Percentiles rank a stretch among this genome's conserved stretches.
phyloP scores from a whole-genome alignment of 225 moss, liverwort and hornwort species.

The Anthoceros angustus region DNA sequence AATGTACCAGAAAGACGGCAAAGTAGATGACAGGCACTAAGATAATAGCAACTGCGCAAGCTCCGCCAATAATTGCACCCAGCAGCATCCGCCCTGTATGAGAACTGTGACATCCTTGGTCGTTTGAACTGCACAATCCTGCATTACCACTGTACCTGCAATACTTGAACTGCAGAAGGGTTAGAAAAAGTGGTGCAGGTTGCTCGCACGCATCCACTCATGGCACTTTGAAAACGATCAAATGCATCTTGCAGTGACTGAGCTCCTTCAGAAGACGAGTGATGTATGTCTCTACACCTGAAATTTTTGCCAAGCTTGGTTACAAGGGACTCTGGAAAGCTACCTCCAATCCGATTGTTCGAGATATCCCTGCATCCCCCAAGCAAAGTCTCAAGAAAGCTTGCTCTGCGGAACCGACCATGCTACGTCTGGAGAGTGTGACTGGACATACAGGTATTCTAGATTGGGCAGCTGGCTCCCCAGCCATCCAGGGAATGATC shows the following conservation, averaged over 20 bases:
- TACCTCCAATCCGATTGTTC: constrained; percentile 1
- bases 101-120: neutral
- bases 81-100: neutral
- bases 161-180: neutral
- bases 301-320: neutral
- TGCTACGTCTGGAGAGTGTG: neutral
- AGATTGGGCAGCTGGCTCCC: neutral
- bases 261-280: neutral
- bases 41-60: neutral
- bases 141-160: neutral
- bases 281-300: neutral
- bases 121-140: neutral
- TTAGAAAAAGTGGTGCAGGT: neutral
- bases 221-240: neutral
- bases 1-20: neutral
- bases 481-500: constrained; percentile 1
- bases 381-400: neutral
- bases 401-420: neutral
- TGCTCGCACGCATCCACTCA: neutral
- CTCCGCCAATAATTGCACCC: neutral
- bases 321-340: neutral
- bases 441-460: neutral
- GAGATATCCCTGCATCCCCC: neutral
- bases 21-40: neutral
- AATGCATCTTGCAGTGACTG: neutral